Conservation (phyloP, 2,329 filamentous ascomycete genomes). For the Aureobasidium vineae region DNA sequence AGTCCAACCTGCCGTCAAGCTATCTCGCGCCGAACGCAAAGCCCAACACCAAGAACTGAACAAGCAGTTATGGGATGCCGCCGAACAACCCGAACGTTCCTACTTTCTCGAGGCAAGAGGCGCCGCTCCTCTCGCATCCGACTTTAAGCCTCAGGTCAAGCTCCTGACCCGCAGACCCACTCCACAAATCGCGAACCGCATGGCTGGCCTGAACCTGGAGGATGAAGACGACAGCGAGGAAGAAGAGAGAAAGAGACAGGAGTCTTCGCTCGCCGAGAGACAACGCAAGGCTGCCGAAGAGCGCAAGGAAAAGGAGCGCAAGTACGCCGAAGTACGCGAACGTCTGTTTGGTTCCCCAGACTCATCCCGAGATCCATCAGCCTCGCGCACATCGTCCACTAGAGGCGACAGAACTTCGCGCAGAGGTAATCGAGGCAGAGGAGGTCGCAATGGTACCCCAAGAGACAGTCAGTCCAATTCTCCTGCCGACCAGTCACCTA, state of each 20-base stretch:
- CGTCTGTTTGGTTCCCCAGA: slow-evolving; percentile 71
- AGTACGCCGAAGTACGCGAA: slow-evolving; percentile 84
- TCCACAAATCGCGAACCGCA: slow-evolving; percentile 57
- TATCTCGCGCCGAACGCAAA: slow-evolving; percentile 73
- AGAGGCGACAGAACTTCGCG: slow-evolving; percentile 30
- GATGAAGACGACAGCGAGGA: slow-evolving; percentile 64
- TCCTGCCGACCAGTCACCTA: slow-evolving; percentile 40
- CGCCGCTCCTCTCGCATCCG: slow-evolving; percentile 59
- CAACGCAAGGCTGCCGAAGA: slow-evolving; percentile 74
- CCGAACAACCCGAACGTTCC: slow-evolving; percentile 74
- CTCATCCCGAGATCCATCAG: slow-evolving; percentile 31
- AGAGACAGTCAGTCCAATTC: slow-evolving; percentile 40
- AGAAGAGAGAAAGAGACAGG: slow-evolving; percentile 58
- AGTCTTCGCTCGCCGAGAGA: slow-evolving; percentile 71
- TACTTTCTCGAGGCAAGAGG: slow-evolving; percentile 70
- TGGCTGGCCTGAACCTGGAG: slow-evolving; percentile 49
- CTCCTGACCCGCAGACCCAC: slow-evolving; percentile 78
- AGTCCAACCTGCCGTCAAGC: slow-evolving; percentile 46
- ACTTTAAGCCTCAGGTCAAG: slow-evolving; percentile 79
- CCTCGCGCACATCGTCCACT: slow-evolving; percentile 30
- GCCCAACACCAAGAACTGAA: slow-evolving; percentile 82
- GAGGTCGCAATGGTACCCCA: slow-evolving; percentile 37
- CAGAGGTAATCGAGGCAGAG: slow-evolving; percentile 35
- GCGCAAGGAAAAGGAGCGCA: slow-evolving; percentile 82
- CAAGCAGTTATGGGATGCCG: slow-evolving; percentile 82